phyloP scores from a whole-genome alignment of 2,329 filamentous ascomycete genomes.

The Fusarium secorum region DNA sequence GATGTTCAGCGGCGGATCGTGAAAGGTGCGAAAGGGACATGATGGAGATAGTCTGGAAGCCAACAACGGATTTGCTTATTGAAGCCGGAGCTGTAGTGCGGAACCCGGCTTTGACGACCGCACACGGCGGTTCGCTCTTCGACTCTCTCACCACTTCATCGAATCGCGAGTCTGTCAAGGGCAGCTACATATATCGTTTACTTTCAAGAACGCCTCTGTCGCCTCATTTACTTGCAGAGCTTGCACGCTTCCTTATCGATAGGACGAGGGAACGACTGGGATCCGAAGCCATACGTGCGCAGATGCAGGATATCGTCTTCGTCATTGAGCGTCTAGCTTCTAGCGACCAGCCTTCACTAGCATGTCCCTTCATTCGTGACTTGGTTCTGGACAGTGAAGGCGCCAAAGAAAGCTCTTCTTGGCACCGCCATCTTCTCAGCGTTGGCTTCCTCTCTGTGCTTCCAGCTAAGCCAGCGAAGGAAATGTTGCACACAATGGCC shows the following conservation, averaged over 20 bases:
- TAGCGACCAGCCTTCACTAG: slow-evolving; percentile 44
- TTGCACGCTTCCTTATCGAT: slow-evolving; percentile 31
- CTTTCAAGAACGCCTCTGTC: neutral
- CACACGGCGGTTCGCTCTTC: neutral
- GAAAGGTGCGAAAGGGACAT: slow-evolving; percentile 2
- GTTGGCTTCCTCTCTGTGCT: slow-evolving; percentile 41
- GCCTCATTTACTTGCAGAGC: slow-evolving; percentile 14
- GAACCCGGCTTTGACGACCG: slow-evolving; percentile 4
- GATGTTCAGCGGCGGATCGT: neutral
- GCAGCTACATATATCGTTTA: slow-evolving; percentile 20
- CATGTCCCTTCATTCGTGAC: slow-evolving; percentile 43
- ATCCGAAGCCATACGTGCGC: slow-evolving; percentile 1
- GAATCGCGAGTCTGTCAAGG: neutral
- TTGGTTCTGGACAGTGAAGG: slow-evolving; percentile 42
- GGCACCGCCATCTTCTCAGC: slow-evolving; percentile 45
- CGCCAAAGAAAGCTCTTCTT: slow-evolving; percentile 41
- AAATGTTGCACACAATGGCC: slow-evolving; percentile 42
- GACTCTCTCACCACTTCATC: neutral
- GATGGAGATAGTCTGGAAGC: slow-evolving; percentile 42
- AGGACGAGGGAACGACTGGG: slow-evolving; percentile 28
- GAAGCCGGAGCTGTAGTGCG: slow-evolving; percentile 31
- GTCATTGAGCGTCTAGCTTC: slow-evolving; percentile 37
- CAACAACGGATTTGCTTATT: slow-evolving; percentile 42
- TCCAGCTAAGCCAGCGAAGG: slow-evolving; percentile 33
- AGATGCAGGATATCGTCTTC: slow-evolving; percentile 20